These are phyloP conservation scores for Aspergillus nidulans DNA, from an alignment of 495 filamentous ascomycete species.

Conservation along the genomic window DNA sequence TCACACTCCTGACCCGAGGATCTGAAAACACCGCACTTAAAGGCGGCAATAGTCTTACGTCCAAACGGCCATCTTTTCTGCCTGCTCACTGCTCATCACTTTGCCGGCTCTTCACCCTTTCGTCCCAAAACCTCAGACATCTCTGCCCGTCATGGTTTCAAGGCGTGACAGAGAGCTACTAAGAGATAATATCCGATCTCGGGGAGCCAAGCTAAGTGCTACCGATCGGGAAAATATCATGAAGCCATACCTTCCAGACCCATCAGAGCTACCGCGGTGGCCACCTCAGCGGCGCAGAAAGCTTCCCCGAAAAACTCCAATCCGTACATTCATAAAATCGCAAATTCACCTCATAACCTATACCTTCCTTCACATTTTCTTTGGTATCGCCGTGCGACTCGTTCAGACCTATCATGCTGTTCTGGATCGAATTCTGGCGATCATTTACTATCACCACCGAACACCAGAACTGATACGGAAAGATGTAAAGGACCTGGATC, in stretches of 20 bases:
- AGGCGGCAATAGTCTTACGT: neutral
- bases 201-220: conserved; percentile 55
- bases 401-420: conserved; percentile 74
- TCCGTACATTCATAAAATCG: conserved; percentile 63
- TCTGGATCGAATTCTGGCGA: conserved; percentile 65
- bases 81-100: too few relatives aligned
- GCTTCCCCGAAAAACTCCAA: conserved; percentile 38
- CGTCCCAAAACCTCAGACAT: too few relatives aligned
- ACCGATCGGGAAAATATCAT: conserved; percentile 68
- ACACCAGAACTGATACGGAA: conserved; percentile 85
- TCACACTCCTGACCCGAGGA: neutral
- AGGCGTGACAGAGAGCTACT: conserved; percentile 54
- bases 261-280: conserved; percentile 35
- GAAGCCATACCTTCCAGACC: conserved; percentile 69
- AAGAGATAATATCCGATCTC: conserved; percentile 55
- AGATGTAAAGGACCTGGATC: conserved; percentile 71
- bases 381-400: conserved; percentile 79
- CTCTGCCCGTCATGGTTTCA: conserved; percentile 57
- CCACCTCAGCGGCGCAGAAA: conserved; percentile 28
- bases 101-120: too few relatives aligned
- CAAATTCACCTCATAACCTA: conserved; percentile 68
- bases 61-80: too few relatives aligned
- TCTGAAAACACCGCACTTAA: neutral
- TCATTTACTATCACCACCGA: conserved; percentile 88
- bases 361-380: conserved; percentile 70